These are phyloP conservation scores for Solanum lignicaule DNA, from an alignment of 257 asterid genomes.

Conservation along the genomic window DNA sequence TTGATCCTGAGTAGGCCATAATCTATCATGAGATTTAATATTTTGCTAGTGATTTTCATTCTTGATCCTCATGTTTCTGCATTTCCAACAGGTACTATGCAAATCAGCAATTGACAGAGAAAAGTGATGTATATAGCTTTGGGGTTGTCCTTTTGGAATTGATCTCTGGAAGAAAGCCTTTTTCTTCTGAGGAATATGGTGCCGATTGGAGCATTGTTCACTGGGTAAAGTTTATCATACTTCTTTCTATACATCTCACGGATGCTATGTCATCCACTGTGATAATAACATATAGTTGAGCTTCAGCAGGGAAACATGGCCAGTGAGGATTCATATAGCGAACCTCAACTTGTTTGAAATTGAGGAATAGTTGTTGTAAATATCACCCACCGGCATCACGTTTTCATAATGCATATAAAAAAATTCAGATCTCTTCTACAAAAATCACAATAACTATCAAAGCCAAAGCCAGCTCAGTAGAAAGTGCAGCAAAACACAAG, in stretches of 20 bases:
- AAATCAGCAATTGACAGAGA: conserved; percentile 88
- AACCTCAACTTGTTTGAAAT: background rate
- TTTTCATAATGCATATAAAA: background rate
- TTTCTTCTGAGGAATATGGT: conserved; percentile 73
- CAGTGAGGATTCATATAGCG: background rate
- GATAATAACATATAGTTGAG: background rate
- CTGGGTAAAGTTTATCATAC: conserved; percentile 57
- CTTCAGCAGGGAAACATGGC: background rate
- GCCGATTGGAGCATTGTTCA: conserved; percentile 97
- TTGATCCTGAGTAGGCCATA: conserved; percentile 83
- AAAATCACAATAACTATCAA: background rate
- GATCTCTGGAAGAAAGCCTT: conserved; percentile 86
- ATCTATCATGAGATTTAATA: background rate
- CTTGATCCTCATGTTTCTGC: background rate
- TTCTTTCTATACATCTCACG: background rate
- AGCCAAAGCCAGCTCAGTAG: background rate
- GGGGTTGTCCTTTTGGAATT: conserved; percentile 94
- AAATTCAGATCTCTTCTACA: background rate
- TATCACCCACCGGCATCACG: background rate
- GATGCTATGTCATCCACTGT: background rate
- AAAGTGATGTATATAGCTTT: conserved; percentile 92
- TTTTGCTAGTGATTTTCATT: background rate
- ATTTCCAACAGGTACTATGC: conserved; percentile 67
- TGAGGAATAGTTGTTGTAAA: background rate
- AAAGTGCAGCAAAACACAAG: background rate